Evolutionary conservation across 2,329 filamentous ascomycete genomes (phyloP), one percentile per base, ranked within the genome.

Genomic region (Claviceps digitariae): DNA sequence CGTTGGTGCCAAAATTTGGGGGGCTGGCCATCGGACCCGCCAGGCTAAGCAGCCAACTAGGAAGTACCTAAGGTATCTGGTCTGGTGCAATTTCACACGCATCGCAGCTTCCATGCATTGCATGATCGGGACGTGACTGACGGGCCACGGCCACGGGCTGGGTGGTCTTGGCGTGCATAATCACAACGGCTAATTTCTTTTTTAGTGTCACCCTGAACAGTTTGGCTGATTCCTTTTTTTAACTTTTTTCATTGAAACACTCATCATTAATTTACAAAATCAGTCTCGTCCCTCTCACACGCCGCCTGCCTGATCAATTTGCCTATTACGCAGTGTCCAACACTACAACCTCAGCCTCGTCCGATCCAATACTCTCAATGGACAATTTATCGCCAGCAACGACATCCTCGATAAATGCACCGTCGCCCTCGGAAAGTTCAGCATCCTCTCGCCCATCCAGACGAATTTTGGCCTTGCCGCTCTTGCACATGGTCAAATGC

Each of bases 401-500:
- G 12, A 87, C 75, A 15, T 69, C 68, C 7, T 83, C 81, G 7
- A 94, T 71, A 67, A 87, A 93, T 1, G 86, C 87, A 17, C 87
- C 88, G 68, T 95, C 89, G 0, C 89, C 89, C 68, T 94, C 89
- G 1, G 71, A 72, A 20, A 94, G 66, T 58, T 70, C 69, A 0
- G 79, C 78, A 57, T 86, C 81, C 46, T 86, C 82, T 54, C 82
- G 71, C 1, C 81, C 81, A 62, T 77, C 86, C 61, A 84, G 71
- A 58, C 78, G 77, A 55, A 95, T 80, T 73, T 81, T 87, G 40
- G 86, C 78, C 59, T 82, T 86, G 25, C 86, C 86, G 43, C 75
- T 75, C 71, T 87, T 85, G 71, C 83, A 83, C 86, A 90, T 91
- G 20, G 89, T 78, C 52, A 94, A 59, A 67, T 95, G 89, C 38